Conservation (phyloP, 495 filamentous ascomycete genomes). For the Penicillium cinerascens region DNA sequence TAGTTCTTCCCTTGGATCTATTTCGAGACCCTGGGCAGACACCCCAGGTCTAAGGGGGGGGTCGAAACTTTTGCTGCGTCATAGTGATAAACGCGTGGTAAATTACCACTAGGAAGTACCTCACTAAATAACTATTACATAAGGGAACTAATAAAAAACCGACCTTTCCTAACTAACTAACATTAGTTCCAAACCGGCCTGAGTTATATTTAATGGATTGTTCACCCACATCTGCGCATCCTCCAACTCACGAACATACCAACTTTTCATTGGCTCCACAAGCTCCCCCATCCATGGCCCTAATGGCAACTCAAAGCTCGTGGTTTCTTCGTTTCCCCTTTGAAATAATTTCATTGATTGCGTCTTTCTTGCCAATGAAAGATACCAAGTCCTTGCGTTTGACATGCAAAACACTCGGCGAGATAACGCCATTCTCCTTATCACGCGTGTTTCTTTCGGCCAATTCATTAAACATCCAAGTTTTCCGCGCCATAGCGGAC, state of each 20-base stretch:
- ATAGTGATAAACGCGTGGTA: no score
- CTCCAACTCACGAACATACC: no score
- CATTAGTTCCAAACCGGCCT: no score
- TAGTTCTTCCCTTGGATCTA: neutral
- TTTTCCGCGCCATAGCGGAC: constrained; percentile 27
- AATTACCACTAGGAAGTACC: no score
- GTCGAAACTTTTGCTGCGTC: no score
- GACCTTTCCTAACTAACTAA: no score
- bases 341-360: constrained; percentile 4
- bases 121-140: no score
- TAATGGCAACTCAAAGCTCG: constrained; percentile 3
- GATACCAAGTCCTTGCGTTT: constrained; percentile 25
- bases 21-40: neutral
- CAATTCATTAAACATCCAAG: constrained; percentile 20
- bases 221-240: no score
- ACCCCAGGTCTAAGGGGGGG: no score
- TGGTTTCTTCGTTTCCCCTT: constrained; percentile 5
- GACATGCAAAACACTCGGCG: constrained; percentile 12
- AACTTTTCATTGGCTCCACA: constrained; percentile 8
- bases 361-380: constrained; percentile 10
- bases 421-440: constrained; percentile 15
- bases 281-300: constrained; percentile 7
- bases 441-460: constrained; percentile 24
- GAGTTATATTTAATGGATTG: no score
- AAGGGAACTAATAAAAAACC: no score